phyloP scores from a whole-genome alignment of 1,284 basidiomycete species.

The Coniferiporia sulphurascens region DNA sequence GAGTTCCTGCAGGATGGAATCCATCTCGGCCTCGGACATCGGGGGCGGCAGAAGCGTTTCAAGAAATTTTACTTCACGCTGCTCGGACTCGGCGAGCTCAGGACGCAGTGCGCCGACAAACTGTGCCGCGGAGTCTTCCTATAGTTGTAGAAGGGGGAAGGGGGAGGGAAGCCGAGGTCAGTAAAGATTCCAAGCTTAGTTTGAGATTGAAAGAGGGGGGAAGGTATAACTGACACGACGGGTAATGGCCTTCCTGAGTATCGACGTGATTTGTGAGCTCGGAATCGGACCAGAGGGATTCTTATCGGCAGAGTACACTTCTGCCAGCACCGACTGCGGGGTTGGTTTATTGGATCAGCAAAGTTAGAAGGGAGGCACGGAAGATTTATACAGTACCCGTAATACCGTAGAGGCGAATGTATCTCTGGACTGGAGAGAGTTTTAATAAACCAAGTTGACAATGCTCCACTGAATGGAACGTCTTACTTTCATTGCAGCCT shows the following conservation, averaged over 20 bases:
- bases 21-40: slow-evolving; percentile 50
- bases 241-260: slow-evolving; percentile 54
- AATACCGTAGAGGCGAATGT: slow-evolving; percentile 50
- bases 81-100: slow-evolving; percentile 64
- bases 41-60: slow-evolving; percentile 54
- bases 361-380: not conserved
- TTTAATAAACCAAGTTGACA: not conserved
- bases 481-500: slow-evolving; percentile 56
- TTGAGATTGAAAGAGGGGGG: not conserved
- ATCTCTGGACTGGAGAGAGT: slow-evolving; percentile 44
- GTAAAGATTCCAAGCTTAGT: not conserved
- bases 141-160: not conserved
- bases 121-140: slow-evolving; percentile 58
- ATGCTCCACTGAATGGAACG: too few relatives aligned
- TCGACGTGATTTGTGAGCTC: slow-evolving; percentile 40
- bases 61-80: slow-evolving; percentile 50
- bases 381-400: slow-evolving; percentile 36
- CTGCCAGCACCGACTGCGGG: slow-evolving; percentile 59
- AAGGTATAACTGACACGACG: slow-evolving; percentile 45
- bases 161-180: not conserved
- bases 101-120: slow-evolving; percentile 51
- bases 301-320: slow-evolving; percentile 67
- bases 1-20: slow-evolving; percentile 41
- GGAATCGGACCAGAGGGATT: slow-evolving; percentile 32
- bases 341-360: not conserved